phyloP scores from a whole-genome alignment of 805 yeast species.

The Soucietia sequanensis region DNA sequence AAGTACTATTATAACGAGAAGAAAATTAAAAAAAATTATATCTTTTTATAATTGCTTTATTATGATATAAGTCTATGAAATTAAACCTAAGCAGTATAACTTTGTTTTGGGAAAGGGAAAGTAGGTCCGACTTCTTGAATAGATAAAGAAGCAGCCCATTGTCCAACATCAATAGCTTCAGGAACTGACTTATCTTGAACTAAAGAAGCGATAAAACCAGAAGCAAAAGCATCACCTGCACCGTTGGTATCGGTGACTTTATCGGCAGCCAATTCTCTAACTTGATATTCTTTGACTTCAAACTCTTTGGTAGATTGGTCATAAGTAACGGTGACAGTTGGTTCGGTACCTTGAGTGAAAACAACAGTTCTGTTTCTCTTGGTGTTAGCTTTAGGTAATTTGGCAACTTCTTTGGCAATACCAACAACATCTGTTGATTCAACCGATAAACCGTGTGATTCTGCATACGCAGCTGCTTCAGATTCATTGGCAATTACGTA shows the following conservation, averaged over 20 bases:
- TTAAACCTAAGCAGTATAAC: constrained; percentile 34
- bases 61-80: too few relatives aligned
- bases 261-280: constrained; percentile 64
- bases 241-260: constrained; percentile 93
- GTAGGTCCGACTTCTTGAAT: constrained; percentile 95
- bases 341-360: constrained; percentile 93
- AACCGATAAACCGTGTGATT: constrained; percentile 63
- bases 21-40: too few relatives aligned
- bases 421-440: constrained; percentile 59
- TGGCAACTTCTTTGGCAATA: constrained; percentile 81
- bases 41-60: too few relatives aligned
- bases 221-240: constrained; percentile 98
- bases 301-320: constrained; percentile 47
- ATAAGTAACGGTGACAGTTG: constrained; percentile 76
- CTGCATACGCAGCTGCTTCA: constrained; percentile 94
- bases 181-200: constrained; percentile 67
- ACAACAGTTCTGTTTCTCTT: constrained; percentile 78
- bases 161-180: constrained; percentile 77
- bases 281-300: constrained; percentile 55
- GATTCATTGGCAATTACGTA: constrained; percentile 92
- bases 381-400: constrained; percentile 70
- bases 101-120: constrained; percentile 76
- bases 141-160: constrained; percentile 92
- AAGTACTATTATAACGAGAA: too few relatives aligned
- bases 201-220: constrained; percentile 89